Evolutionary conservation across 192 early-diverging fungal species (phyloP).

Genomic region (Blastocladiella britannica): DNA sequence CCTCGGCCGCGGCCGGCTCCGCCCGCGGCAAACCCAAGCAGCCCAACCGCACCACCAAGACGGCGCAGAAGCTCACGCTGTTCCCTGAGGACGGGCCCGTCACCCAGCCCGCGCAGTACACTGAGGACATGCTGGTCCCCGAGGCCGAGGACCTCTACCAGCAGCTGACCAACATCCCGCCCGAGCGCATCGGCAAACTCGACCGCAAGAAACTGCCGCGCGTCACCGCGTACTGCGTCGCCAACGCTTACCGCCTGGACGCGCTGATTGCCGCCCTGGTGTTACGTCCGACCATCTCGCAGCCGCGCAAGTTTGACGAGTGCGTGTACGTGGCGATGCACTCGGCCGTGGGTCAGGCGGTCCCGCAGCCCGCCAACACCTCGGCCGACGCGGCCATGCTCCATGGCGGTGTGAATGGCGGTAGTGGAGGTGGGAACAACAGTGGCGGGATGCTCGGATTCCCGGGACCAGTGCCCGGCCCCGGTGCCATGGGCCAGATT

Average conservation of each 20-base stretch:
- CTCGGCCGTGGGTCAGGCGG: not conserved
- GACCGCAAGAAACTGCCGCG: conserved; percentile 51
- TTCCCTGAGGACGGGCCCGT: conserved; percentile 55
- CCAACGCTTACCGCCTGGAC: conserved; percentile 14
- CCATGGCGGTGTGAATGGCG: no score
- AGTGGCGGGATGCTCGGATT: no score
- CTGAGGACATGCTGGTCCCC: conserved; percentile 15
- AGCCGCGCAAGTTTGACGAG: conserved; percentile 22
- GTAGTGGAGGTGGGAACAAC: no score
- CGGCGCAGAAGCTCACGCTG: conserved; percentile 77
- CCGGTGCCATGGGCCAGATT: no score
- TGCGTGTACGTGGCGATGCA: conserved; percentile 15
- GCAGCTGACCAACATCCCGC: conserved; percentile 45
- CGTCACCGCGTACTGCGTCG: conserved; percentile 69
- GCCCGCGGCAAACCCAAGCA: conserved; percentile 27
- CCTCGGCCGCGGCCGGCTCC: not conserved
- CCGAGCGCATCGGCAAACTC: conserved; percentile 50
- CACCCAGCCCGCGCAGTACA: conserved; percentile 3
- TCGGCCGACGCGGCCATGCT: no score
- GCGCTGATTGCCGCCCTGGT: not conserved
- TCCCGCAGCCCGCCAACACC: not conserved
- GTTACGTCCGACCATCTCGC: not conserved
- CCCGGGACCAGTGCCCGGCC: no score
- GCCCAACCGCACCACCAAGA: conserved; percentile 74
- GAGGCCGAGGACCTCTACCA: conserved; percentile 36